These are phyloP conservation scores for Aspergillus homomorphus DNA, from an alignment of 495 filamentous ascomycete genomes.

Conservation along the genomic window DNA sequence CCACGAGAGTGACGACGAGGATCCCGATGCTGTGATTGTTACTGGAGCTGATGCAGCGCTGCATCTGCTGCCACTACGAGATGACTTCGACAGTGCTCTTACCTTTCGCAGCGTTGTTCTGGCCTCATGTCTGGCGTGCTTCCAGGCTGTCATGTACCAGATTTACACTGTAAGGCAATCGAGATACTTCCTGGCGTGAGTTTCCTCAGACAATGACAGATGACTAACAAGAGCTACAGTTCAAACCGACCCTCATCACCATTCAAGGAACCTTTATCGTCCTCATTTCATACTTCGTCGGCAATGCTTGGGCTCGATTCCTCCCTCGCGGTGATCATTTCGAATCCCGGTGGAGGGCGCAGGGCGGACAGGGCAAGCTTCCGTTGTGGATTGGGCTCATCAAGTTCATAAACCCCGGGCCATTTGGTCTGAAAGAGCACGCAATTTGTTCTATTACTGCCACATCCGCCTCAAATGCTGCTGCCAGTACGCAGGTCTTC, in stretches of 20 bases:
- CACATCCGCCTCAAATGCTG: constrained; percentile 25
- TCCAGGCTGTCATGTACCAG: constrained; percentile 49
- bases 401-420: constrained; percentile 30
- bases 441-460: constrained; percentile 31
- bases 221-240: constrained; percentile 17
- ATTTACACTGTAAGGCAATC: constrained; percentile 37
- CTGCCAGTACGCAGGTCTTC: constrained; percentile 18
- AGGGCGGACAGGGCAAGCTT: constrained; percentile 23
- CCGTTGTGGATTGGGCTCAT: constrained; percentile 20
- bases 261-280: constrained; percentile 38
- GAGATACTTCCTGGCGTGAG: neutral
- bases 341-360: constrained; percentile 26
- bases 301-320: constrained; percentile 39
- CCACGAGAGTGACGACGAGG: constrained; percentile 15
- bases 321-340: constrained; percentile 40
- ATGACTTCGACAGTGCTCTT: constrained; percentile 43
- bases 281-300: constrained; percentile 35
- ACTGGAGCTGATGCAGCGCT: constrained; percentile 29
- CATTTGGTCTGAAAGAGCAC: constrained; percentile 34
- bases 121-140: constrained; percentile 40
- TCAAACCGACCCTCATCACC: constrained; percentile 30
- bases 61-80: constrained; percentile 42
- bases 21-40: constrained; percentile 20
- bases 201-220: constrained; percentile 3
- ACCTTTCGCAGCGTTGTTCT: constrained; percentile 47